Percentiles rank a stretch among this genome's conserved stretches.
These are phyloP conservation scores for Neonectria ditissima DNA, from an alignment of 2,329 filamentous ascomycete genomes.

Conservation along the genomic window DNA sequence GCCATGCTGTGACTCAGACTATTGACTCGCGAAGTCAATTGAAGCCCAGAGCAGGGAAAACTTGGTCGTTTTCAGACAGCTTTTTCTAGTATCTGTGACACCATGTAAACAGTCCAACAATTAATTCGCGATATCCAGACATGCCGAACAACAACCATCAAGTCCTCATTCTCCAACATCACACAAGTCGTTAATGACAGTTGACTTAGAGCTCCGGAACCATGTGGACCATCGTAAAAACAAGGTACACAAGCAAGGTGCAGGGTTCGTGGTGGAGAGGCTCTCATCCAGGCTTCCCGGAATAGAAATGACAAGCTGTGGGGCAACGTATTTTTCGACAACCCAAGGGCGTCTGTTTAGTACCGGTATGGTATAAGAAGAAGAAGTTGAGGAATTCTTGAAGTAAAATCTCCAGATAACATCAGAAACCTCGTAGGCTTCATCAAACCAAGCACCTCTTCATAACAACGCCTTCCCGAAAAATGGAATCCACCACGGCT, in stretches of 20 bases:
- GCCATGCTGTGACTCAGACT: not conserved
- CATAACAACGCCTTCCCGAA: conserved; percentile 14
- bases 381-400: not conserved
- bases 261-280: conserved; percentile 4
- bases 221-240: not conserved
- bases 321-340: conserved; percentile 8
- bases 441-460: not conserved
- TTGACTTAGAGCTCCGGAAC: not conserved
- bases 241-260: no score
- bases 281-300: conserved; percentile 24
- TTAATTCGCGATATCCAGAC: not conserved
- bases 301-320: conserved; percentile 18
- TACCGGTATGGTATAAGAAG: not conserved
- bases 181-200: not conserved
- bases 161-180: not conserved
- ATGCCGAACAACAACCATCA: not conserved
- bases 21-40: not conserved
- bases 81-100: not conserved
- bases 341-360: conserved; percentile 1
- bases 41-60: not conserved
- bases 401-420: not conserved
- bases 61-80: not conserved
- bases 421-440: not conserved
- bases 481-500: conserved; percentile 3
- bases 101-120: not conserved